Percentiles rank a stretch among this genome's conserved stretches.
phyloP scores from a whole-genome alignment of 306 rosid species.

The Leucaena leucocephala region DNA sequence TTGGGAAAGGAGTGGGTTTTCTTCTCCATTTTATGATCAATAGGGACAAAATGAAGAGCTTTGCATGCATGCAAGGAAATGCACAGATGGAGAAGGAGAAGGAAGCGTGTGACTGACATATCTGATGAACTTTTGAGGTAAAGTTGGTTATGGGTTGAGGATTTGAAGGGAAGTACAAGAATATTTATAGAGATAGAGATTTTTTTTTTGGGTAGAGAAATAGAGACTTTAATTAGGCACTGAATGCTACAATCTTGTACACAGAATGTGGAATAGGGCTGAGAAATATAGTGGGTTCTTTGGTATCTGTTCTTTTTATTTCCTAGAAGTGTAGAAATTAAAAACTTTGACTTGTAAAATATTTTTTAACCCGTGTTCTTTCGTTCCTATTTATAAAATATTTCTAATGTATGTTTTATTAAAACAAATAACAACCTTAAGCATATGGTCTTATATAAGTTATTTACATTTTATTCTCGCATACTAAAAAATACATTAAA shows the following conservation, averaged over 20 bases:
- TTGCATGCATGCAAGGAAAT: slow-evolving; percentile 68
- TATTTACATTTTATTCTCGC: no score
- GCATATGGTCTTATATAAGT: no score
- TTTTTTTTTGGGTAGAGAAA: background rate
- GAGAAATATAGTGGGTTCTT: background rate
- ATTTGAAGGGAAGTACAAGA: slow-evolving; percentile 1
- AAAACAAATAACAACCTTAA: no score
- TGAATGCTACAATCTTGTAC: background rate
- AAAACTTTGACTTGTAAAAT: no score
- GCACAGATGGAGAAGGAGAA: slow-evolving; percentile 50
- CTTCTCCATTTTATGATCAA: slow-evolving; percentile 6
- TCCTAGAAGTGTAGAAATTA: background rate
- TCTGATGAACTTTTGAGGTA: background rate
- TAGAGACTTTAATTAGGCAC: background rate
- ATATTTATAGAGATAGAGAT: background rate
- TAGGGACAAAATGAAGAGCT: slow-evolving; percentile 41
- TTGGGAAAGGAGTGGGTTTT: slow-evolving; percentile 36
- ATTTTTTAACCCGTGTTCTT: no score
- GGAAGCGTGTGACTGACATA: slow-evolving; percentile 55
- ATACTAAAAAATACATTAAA: no score
- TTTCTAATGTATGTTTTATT: no score
- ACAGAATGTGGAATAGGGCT: background rate
- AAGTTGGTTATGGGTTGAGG: background rate
- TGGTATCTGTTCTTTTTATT: background rate
- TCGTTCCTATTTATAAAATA: no score